phyloP scores from a whole-genome alignment of 108 stramenopile species.

The Epithemia pelagica region DNA sequence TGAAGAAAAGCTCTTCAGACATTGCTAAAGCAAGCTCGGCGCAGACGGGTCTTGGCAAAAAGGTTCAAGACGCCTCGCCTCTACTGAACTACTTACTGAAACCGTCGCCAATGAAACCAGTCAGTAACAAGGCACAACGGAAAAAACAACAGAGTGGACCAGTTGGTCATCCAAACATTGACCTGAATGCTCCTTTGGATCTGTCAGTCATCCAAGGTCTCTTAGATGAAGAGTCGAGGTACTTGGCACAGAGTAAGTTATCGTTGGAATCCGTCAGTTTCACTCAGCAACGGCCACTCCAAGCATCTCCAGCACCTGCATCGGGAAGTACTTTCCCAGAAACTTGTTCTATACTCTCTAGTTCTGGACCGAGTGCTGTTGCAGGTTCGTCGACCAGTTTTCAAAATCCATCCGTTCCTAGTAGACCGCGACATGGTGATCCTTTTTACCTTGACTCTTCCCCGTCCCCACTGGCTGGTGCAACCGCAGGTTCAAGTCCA shows the following conservation, averaged over 20 bases:
- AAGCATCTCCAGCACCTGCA: slow-evolving; percentile 2
- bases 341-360: neutral
- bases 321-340: too few relatives aligned
- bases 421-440: slow-evolving; percentile 28
- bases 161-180: slow-evolving; percentile 26
- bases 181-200: slow-evolving; percentile 34
- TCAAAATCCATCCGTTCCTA: slow-evolving; percentile 2
- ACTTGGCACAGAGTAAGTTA: slow-evolving; percentile 16
- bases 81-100: slow-evolving; percentile 61
- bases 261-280: slow-evolving; percentile 48
- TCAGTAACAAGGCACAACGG: slow-evolving; percentile 75
- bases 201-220: slow-evolving; percentile 38
- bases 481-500: neutral
- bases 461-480: too few relatives aligned
- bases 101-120: slow-evolving; percentile 85
- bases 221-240: slow-evolving; percentile 30
- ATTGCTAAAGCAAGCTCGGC: neutral
- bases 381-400: slow-evolving; percentile 14
- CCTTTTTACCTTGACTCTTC: slow-evolving; percentile 66
- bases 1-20: neutral
- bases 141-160: slow-evolving; percentile 39
- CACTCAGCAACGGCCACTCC: slow-evolving; percentile 31
- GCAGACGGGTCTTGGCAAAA: slow-evolving; percentile 10
- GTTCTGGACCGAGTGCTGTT: neutral
- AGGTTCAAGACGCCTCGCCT: slow-evolving; percentile 29